Evolutionary conservation across 225 moss, liverwort and hornwort genomes (phyloP), one percentile per base, ranked within the genome.

Genomic region (Bryoerythrophyllum caledonicum): DNA sequence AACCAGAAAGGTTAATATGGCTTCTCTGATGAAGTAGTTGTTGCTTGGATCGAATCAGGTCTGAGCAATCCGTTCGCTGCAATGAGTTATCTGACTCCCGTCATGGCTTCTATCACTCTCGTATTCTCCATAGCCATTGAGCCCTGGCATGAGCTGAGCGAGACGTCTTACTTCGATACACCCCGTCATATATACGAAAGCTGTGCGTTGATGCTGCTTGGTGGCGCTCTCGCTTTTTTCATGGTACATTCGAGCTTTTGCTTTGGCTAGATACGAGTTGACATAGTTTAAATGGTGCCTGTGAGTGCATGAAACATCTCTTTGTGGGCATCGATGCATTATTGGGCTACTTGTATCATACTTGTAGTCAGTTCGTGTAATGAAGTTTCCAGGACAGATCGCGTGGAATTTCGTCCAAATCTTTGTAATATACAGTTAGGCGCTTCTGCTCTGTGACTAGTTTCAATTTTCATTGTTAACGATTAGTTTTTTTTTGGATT

Each of bases 41-140:
- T 78, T 72, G 67, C 68, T 76, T 76, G 72, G 57, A 70, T 73
- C 32, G 52, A 76, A 73, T 81, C 93, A 99, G 99, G 99, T 61
- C 84, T 99, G 81, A 99, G 88, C 89, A 99, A 95, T 72, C 99
- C 99, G 24, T 91, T 93, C 63, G 95, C 92, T 20, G 90, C 89
- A 54, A 95, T 99, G 99, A 95, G 95, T 72, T 89, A 88, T 64
- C 81, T 95, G 37, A 95, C 99, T 25, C 99, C 99, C 24, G 89
- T 99, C 19, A 99, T 99, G 99, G 93, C 99, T 76, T 49, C 82
- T 53, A 75, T 90, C 37, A 93, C 99, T 55, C 77, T 92, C 56
- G 67, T 85, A 25, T 77, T 93, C 74, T 99, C 99, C 25, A 60
- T 95, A 28, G 82, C 88, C 53, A 70, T 88, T 71, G 99, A 99